phyloP scores from a whole-genome alignment of 805 yeast species.

The Wickerhamomyces mucosus region DNA sequence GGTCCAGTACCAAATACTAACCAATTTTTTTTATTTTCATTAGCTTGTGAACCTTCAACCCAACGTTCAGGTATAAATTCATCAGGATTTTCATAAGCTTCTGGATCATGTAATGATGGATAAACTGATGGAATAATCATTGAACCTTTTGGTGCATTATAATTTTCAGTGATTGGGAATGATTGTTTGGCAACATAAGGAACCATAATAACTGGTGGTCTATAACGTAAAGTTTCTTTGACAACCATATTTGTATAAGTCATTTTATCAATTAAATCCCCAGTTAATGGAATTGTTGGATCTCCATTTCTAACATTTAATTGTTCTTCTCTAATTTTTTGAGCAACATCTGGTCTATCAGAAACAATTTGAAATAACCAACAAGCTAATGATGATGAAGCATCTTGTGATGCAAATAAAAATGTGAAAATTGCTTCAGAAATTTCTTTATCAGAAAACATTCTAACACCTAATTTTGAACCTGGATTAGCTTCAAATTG shows the following conservation, averaged over 20 bases:
- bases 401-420: constrained; percentile 96
- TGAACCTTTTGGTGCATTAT: constrained; percentile 93
- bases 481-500: constrained; percentile 40
- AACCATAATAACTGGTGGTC: constrained; percentile 98
- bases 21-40: constrained; percentile 81
- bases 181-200: constrained; percentile 87
- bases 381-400: constrained; percentile 93
- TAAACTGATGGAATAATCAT: constrained; percentile 95
- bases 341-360: constrained; percentile 87
- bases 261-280: constrained; percentile 81
- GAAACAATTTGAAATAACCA: constrained; percentile 97
- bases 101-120: constrained; percentile 96
- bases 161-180: constrained; percentile 74
- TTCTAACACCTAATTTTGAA: constrained; percentile 58
- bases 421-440: constrained; percentile 96
- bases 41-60: constrained; percentile 69
- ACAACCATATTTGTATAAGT: constrained; percentile 83
- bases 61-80: constrained; percentile 95
- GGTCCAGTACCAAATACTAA: constrained; percentile 96
- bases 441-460: constrained; percentile 82
- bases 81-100: constrained; percentile 91
- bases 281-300: constrained; percentile 46
- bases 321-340: constrained; percentile 88
- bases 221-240: constrained; percentile 82
- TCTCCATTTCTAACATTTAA: constrained; percentile 72